phyloP scores from a whole-genome alignment of 1,284 basidiomycete genomes.

The Erythrobasidium hasegawianum region DNA sequence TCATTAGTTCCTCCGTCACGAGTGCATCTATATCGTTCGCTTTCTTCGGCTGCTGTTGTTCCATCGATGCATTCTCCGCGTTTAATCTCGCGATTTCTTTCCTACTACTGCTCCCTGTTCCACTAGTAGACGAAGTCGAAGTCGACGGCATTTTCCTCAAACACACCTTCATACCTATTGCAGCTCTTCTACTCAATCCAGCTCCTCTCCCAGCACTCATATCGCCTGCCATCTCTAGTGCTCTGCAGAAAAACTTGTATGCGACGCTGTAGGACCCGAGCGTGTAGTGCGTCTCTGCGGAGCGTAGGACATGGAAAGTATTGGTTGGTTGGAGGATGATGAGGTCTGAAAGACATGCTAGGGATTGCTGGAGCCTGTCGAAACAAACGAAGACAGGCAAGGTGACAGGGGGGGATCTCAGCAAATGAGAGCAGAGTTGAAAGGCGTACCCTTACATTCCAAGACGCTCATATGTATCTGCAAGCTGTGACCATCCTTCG shows the following conservation, averaged over 20 bases:
- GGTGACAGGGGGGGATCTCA: constrained; percentile 37
- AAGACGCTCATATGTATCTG: constrained; percentile 75
- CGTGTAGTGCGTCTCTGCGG: constrained; percentile 83
- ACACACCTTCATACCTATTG: constrained; percentile 59
- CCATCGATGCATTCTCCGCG: neutral
- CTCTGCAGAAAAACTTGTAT: constrained; percentile 74
- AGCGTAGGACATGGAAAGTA: constrained; percentile 72
- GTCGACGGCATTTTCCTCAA: neutral
- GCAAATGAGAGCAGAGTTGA: constrained; percentile 1
- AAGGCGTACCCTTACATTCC: constrained; percentile 59
- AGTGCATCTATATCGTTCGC: constrained; percentile 32
- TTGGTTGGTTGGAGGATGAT: constrained; percentile 79
- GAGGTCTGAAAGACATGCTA: constrained; percentile 74
- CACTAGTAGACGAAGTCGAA: neutral
- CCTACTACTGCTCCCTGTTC: neutral
- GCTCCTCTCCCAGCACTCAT: constrained; percentile 54
- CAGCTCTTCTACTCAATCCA: constrained; percentile 64
- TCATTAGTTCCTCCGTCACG: constrained; percentile 23
- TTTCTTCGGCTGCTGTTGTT: constrained; percentile 15
- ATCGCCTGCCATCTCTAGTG: constrained; percentile 68
- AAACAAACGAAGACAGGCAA: neutral
- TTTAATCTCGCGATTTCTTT: neutral
- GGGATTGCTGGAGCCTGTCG: constrained; percentile 59
- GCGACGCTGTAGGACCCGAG: constrained; percentile 65
- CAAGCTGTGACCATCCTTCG: constrained; percentile 89